A percentile compares a stretch with the other conserved stretches of the same genome.
Evolutionary conservation across 108 stramenopile genomes (phyloP).

Genomic region (Nannochloropsis oceanica): DNA sequence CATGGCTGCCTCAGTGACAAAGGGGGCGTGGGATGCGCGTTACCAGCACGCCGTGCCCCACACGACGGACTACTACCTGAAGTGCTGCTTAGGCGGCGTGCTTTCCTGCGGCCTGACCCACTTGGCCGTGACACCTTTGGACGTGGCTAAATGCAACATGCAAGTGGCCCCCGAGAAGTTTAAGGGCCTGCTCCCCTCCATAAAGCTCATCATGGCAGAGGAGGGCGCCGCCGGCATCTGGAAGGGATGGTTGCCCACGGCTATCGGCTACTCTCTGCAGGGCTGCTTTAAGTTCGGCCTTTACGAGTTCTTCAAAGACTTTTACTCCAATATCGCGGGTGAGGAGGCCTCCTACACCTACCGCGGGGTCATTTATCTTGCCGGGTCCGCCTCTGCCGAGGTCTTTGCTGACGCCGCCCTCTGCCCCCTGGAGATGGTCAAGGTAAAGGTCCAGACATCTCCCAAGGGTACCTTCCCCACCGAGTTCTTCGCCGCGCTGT

Average conservation of each 20-base stretch:
- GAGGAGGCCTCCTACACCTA: conserved; percentile 14
- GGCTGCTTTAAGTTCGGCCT: conserved; percentile 33
- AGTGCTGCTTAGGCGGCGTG: conserved; percentile 39
- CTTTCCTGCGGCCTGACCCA: conserved; percentile 38
- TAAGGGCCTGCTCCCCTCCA: conserved; percentile 13
- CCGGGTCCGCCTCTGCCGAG: conserved; percentile 24
- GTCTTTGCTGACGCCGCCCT: conserved; percentile 25
- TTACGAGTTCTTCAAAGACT: conserved; percentile 43
- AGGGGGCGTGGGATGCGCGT: conserved; percentile 5
- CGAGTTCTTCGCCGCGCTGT: conserved; percentile 14
- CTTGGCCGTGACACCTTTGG: conserved; percentile 32
- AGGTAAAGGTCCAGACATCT: conserved; percentile 23
- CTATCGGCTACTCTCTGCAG: neutral
- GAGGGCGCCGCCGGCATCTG: conserved; percentile 11
- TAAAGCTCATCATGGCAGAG: conserved; percentile 24
- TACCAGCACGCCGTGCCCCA: conserved; percentile 2
- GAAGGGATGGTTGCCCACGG: neutral
- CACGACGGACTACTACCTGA: conserved; percentile 29
- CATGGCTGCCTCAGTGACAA: neutral
- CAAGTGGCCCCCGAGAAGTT: conserved; percentile 33
- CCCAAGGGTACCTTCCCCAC: conserved; percentile 17
- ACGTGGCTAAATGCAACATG: conserved; percentile 42
- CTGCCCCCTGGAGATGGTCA: conserved; percentile 27
- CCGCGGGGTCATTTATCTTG: conserved; percentile 21
- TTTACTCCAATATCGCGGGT: conserved; percentile 29